Conservation (phyloP, 768 basidiomycete species). For the Russula abietina region DNA sequence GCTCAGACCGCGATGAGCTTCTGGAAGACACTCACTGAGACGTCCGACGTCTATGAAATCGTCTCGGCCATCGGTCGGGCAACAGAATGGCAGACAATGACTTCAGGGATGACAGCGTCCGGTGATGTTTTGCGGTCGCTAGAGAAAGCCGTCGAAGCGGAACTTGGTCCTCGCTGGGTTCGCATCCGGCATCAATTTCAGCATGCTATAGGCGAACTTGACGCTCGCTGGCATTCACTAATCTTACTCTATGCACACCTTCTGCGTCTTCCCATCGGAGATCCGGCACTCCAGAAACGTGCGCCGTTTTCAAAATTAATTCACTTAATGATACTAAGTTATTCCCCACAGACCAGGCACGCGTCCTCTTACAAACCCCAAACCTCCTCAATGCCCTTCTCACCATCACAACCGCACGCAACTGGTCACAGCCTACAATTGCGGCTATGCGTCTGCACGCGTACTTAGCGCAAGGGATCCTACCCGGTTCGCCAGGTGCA, state of each 20-base stretch:
- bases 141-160: constrained; percentile 45
- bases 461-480: constrained; percentile 76
- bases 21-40: constrained; percentile 84
- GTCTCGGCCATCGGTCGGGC: constrained; percentile 63
- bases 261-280: constrained; percentile 53
- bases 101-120: constrained; percentile 27
- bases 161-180: constrained; percentile 50
- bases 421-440: constrained; percentile 80
- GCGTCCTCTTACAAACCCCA: constrained; percentile 66
- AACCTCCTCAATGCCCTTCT: constrained; percentile 72
- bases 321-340: not conserved
- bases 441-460: constrained; percentile 77
- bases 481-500: constrained; percentile 44
- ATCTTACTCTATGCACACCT: constrained; percentile 82
- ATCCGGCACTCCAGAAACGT: constrained; percentile 59
- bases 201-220: constrained; percentile 31
- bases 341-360: constrained; percentile 52
- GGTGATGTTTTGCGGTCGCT: constrained; percentile 40
- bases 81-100: constrained; percentile 51
- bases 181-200: constrained; percentile 41
- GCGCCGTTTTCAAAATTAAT: not conserved
- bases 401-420: constrained; percentile 76
- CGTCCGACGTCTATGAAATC: constrained; percentile 65
- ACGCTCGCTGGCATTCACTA: constrained; percentile 49
- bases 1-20: constrained; percentile 75